These are phyloP conservation scores for Linnemannia zychae DNA, from an alignment of 192 early-diverging fungal genomes.

Conservation along the genomic window DNA sequence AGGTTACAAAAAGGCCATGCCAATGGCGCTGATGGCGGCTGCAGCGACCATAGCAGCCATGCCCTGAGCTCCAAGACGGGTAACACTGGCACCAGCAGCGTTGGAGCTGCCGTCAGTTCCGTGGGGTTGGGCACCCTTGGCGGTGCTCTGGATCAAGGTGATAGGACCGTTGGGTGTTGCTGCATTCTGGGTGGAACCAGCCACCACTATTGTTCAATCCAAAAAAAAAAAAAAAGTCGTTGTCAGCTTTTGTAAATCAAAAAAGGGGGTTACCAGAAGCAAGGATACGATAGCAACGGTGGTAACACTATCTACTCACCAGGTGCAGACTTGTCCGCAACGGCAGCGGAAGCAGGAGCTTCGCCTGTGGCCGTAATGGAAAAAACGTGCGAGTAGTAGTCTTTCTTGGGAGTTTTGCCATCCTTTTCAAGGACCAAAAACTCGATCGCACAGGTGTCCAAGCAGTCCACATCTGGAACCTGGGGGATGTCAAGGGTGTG, in stretches of 20 bases:
- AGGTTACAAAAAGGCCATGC: not conserved
- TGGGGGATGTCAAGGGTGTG: slow-evolving; percentile 14
- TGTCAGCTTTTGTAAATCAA: not conserved
- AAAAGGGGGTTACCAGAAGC: no score
- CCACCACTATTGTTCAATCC: not conserved
- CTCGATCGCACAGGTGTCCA: slow-evolving; percentile 20
- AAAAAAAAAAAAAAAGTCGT: not conserved
- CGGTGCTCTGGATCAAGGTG: slow-evolving; percentile 26
- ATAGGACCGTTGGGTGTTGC: slow-evolving; percentile 26
- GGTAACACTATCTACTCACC: not conserved
- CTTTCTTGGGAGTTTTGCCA: not conserved
- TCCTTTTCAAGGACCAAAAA: not conserved
- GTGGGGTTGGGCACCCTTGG: slow-evolving; percentile 20
- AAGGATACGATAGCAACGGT: not conserved
- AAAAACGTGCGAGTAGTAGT: slow-evolving; percentile 37
- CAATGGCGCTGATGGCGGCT: not conserved
- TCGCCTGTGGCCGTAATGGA: slow-evolving; percentile 16
- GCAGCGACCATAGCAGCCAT: not conserved
- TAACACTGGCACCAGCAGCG: not conserved
- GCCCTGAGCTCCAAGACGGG: not conserved
- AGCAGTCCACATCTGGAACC: slow-evolving; percentile 21
- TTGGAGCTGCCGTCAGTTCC: not conserved
- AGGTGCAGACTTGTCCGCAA: slow-evolving; percentile 12
- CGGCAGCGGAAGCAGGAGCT: not conserved
- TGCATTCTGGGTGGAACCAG: slow-evolving; percentile 2